Base-by-base conservation (phyloP, 2,329 filamentous ascomycete genomes). In the Alternaria tenuissima region DNA sequence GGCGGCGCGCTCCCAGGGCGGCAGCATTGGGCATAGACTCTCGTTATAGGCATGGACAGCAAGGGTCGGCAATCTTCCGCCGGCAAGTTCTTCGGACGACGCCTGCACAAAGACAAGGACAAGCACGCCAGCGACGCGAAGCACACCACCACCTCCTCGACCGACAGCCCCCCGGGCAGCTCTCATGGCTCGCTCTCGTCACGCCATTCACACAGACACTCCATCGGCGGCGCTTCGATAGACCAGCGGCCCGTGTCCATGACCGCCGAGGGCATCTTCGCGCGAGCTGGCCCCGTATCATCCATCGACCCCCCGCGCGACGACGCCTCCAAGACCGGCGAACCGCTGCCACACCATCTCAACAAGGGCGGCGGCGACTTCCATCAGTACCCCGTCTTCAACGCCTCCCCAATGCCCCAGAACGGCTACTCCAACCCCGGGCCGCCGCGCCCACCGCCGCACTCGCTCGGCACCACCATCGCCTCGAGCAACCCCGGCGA, bases 41-140 rank as follows among this genome's bases (percentile, higher is more conserved):
- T 60, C 54, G 47, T 38, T 61, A 68, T 63, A 71, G 59, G 52
- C 38, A 72, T 87, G 76, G 85, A 90, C 83, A 90, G 92, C 83
- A 93, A 94, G 82, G 85, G 90, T 73, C 89, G 91, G 80, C 91
- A 94, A 84, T 93, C 91, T 67, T 93, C 92, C 74, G 90, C 89
- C 76, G 86, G 88, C 76, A 90, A 90, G 64, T 93, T 97, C 84
- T 97, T 97, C 83, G 93, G 92, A 73, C 88, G 93, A 76, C 91
- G 86, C 62, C 76, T 84, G 72, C 83, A 89, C 81, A 95, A 93
- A 82, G 91, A 96, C 80, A 92, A 89, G 80, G 68, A 62, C 46
- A 62, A 59, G 56, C 22, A 65, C 41, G 16, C 30, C 32, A 52
- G 47, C 58, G 63, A 67, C 47, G 24, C 59, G 41, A 68, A 57